A percentile compares a stretch with the other conserved stretches of the same genome.
Evolutionary conservation across 2,329 filamentous ascomycete species (phyloP).

Genomic region (Colletotrichum lupini): DNA sequence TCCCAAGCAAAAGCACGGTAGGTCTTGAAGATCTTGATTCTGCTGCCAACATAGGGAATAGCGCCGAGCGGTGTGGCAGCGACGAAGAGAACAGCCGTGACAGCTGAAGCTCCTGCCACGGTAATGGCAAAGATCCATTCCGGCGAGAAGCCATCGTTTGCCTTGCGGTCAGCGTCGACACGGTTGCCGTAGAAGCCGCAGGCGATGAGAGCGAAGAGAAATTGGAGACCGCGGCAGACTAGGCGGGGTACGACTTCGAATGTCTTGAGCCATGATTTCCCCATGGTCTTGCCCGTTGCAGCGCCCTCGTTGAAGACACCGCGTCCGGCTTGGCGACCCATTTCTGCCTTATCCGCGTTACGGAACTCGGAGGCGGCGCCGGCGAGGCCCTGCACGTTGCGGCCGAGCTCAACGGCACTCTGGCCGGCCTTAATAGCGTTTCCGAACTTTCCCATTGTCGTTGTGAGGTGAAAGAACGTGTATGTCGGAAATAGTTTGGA

Average conservation of each 20-base stretch:
- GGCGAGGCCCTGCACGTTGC: constrained; percentile 42
- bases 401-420: constrained; percentile 46
- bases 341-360: constrained; percentile 43
- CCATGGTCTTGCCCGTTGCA: constrained; percentile 53
- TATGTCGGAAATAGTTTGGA: neutral
- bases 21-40: constrained; percentile 48
- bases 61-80: constrained; percentile 49
- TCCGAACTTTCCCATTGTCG: constrained; percentile 44
- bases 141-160: constrained; percentile 53
- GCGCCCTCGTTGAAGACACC: constrained; percentile 48
- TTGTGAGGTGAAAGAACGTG: neutral
- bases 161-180: constrained; percentile 57
- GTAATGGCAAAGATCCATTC: constrained; percentile 75
- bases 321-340: constrained; percentile 44
- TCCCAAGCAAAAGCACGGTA: constrained; percentile 60
- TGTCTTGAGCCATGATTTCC: constrained; percentile 56
- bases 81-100: constrained; percentile 60
- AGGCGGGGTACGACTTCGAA: constrained; percentile 61
- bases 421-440: constrained; percentile 47
- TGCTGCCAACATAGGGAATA: constrained; percentile 46
- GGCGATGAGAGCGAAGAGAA: constrained; percentile 75
- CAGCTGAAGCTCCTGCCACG: constrained; percentile 64
- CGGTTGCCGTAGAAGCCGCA: constrained; percentile 76
- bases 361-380: constrained; percentile 44
- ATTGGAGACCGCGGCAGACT: constrained; percentile 72